Base-by-base conservation (phyloP, 495 filamentous ascomycete genomes). In the Penicillium bialowiezense region DNA sequence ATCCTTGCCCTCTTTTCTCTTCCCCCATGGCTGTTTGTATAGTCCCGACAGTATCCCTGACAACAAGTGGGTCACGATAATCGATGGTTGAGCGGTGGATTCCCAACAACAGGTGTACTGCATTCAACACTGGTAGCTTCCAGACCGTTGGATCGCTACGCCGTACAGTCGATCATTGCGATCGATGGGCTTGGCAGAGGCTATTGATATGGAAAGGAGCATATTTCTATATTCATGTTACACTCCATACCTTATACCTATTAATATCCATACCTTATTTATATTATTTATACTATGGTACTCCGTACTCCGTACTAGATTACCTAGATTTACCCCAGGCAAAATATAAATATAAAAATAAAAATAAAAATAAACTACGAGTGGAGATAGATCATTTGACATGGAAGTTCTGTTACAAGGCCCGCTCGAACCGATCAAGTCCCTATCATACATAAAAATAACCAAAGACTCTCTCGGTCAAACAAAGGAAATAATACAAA, bases 371-470 rank as follows among this genome's bases (percentile, higher is more conserved):
- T 26, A 38, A 19, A 37, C 42, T 44, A 44, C 31, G 13, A 24
- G 41, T 19, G 26, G 28, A 44, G 31, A 29, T 29, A 31, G 32
- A 26, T 35, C 34, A 39, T 38, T 54, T 51, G 57, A 61, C 55
- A 32, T 56, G 63, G 65, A 67, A 70, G 62, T 67, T 65, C 63
- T 70, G 68, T 70, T 71, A 70, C 67, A 68, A 74, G 71, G 69
- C 64, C 69, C 66, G 68, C 71, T 70, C 64, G 71, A 70, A 72
- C 68, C 61, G 51, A 38, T 62, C 62, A 69, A 67, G 62, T 74
- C 65, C 48, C 64, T 75, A 73, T 75, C 70, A 73, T 72, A 73
- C 63, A 68, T 64, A 56, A 45, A 68, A 61, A 62, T 51, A 64
- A 64, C 55, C 54, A 51, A 60, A 68, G 63, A 58, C 65, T 60